Base-by-base conservation (phyloP, 192 early-diverging fungal species). In the Oehlia diaphana region DNA sequence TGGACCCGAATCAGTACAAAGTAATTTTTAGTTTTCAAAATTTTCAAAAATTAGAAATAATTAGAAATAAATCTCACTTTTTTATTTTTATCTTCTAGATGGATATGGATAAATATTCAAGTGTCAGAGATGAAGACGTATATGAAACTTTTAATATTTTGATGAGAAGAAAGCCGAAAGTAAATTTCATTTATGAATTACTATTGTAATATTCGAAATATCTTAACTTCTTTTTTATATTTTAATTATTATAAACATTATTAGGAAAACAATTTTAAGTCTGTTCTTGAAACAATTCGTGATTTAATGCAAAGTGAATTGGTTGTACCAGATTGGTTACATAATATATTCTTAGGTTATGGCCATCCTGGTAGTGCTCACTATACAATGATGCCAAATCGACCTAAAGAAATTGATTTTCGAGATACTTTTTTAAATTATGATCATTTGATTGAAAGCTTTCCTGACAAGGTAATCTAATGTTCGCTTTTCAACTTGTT, bases 211-310 rank as follows among this genome's bases (percentile, higher is more conserved):
- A 23, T 71, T 44, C 6, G n/a, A 14, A 2, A 44, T 10, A 14
- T 6, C 8, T 53, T 49, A 16, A 28, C 16, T 31, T 19, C 31
- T 31, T 21, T 49, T 49, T 8, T 28, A 12, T 50, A 50, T 50
- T 37, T 31, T 31, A 31, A 31, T 2, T 31, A 31, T 37, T 9
- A 12, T 49, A 28, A 28, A 31, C 4, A 31, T 10, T 71, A 21
- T 23, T 87, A 93, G 79, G 96, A 97, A 85, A 98, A 95, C 86
- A 97, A 97, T 83, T 97, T 98, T 80, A 95, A 95, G 82, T 90
- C 93, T 2, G 94, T 97, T 4, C 82, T 98, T 66, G 97, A 97
- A 76, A 93, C 95, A 0, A 92, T 98, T 61, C 93, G 96, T 39
- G 95, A 95, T 68, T 83, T 97, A 78, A 93, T 96, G 91, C 90